Base-by-base conservation (phyloP, 345 rosid genomes). In the Citrus medica region DNA sequence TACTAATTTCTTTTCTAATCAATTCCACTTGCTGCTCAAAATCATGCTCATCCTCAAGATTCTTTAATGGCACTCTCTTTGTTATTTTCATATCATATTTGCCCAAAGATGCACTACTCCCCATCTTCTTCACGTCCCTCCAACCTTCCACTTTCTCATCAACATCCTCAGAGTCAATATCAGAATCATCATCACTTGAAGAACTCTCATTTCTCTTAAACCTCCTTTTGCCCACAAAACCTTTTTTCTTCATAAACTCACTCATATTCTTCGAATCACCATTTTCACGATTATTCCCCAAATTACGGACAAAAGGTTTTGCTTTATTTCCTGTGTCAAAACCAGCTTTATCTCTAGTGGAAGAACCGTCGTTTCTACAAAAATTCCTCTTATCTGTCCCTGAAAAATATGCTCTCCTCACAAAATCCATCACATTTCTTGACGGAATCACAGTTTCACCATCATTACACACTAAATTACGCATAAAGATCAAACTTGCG, bases 101-200 rank as follows among this genome's bases (percentile, higher is more conserved):
- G 25, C 93, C 98, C 70, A 93, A 85, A 4, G 98, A 85, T 12
- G 97, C 93, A 13, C 89, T 89, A 76, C 97, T 88, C 27, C 98
- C 94, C 6, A 85, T 81, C 78, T 65, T 89, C 84, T 77, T 88
- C 81, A 83, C 69, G 76, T 88, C 89, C 53, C 77, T 85, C 87
- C 88, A 79, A 73, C 87, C 85, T 73, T 40, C 81, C 85, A 77
- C 82, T 71, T 79, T 78, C 56, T 82, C 82, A 3, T 67, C 85
- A 53, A 76, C 84, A 40, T 81, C 81, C 37, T 82, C 88, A 0
- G 60, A 68, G 67, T 84, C 85, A 17, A 79, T 81, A 46, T 88
- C 90, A 0, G 81, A 85, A 61, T 90, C 92, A 27, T 90, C 90
- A 74, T 90, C 94, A 67, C 90, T 84, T 8, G 98, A 85, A 30